A percentile compares a stretch with the other conserved stretches of the same genome.
Evolutionary conservation across 2,329 filamentous ascomycete genomes (phyloP).

Genomic region (Emergomyces orientalis): DNA sequence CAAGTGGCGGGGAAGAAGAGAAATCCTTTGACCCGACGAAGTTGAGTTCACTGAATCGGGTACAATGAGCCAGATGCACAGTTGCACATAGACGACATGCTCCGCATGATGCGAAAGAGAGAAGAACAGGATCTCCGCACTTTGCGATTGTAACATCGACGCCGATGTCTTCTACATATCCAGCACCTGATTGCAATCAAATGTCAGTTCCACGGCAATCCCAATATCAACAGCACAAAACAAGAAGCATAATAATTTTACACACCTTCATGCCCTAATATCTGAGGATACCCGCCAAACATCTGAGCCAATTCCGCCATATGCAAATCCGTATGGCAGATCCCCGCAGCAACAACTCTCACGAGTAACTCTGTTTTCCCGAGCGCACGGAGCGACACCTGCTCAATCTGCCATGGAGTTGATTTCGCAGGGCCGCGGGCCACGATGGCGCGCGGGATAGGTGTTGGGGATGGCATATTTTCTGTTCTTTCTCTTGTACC

Average conservation of each 20-base stretch:
- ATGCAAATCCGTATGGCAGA: conserved; percentile 29
- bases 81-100: conserved; percentile 15
- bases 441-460: neutral
- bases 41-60: conserved; percentile 11
- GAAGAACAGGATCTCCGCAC: conserved; percentile 37
- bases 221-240: too few relatives aligned
- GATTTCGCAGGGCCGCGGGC: neutral
- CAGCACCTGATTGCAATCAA: conserved; percentile 32
- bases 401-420: neutral
- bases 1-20: neutral
- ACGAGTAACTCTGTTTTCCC: conserved; percentile 24
- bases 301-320: conserved; percentile 20
- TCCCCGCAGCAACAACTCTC: conserved; percentile 26
- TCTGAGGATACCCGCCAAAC: neutral
- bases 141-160: conserved; percentile 34
- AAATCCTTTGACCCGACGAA: conserved; percentile 15
- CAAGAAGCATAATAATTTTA: neutral
- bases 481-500: neutral
- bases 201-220: neutral
- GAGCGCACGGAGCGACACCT: conserved; percentile 5
- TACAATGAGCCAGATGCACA: conserved; percentile 19
- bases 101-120: conserved; percentile 19
- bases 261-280: conserved; percentile 17
- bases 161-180: conserved; percentile 41
- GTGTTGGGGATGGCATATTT: neutral